Evolutionary conservation across 495 filamentous ascomycete species (phyloP), one percentile per base, ranked within the genome.

Genomic region (Elaphomyces granulatus): DNA sequence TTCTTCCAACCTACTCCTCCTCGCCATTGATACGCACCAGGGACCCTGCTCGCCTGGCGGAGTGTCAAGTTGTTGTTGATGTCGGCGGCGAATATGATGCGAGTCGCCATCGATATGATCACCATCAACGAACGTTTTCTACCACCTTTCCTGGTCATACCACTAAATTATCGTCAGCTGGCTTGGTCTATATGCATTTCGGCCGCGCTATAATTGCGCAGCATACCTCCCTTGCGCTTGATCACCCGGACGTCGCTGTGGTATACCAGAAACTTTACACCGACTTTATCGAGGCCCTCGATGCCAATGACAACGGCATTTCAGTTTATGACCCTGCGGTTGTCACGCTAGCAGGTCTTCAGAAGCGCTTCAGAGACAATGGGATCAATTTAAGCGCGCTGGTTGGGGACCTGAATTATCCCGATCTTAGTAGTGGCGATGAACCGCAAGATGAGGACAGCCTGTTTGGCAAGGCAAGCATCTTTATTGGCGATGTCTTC

Each of bases 301-400:
- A 98, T 61, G 90, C 87, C 41, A 87, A 96, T 57, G 90, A 98
- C 65, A 98, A 98, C 60, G 90, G 90, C 45, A 81, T 98, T 53
- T 72, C 71, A 14, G 75, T 60, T 32, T 94, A 94, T 59, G 82
- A 88, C 49, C 54, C 75, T 1, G 66, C 67, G 4, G 74, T 63
- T 4, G 48, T 93, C 6, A 53, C 60, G 14, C 70, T 71, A 7
- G 79, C 81, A 1, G 75, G 72, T 9, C 51, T 94, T 32, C 58
- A 82, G 56, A 87, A 84, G 63, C 70, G 75, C 40, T 98, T 94
- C 58, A 76, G 75, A 42, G 71, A 86, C 45, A 75, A 79, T 34
- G 83, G 80, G 3, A 84, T 94, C 61, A 81, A 74, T 9, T 72
- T 96, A 40, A 80, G 83, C 30, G 81, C 81, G 36, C 69, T 94